Evolutionary conservation across 75 land plant species (phyloP), one percentile per base, ranked within the genome.

Genomic region (Larix kaempferi): DNA sequence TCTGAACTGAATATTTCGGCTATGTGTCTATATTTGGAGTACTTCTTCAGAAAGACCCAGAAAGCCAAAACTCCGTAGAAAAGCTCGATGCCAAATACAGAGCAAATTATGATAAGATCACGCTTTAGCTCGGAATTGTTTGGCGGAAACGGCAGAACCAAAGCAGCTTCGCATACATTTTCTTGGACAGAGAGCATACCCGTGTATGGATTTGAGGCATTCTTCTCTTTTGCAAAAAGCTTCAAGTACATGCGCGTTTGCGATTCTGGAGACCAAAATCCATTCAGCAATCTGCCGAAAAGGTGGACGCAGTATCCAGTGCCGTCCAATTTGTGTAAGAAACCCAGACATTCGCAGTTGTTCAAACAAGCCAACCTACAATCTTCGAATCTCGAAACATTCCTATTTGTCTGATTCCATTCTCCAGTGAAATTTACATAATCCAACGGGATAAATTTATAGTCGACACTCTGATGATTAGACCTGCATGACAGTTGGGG

Each of bases 181-280:
- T 82, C 72, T 6, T 80, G 39, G 65, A 73, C 7, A 1, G 29
- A 27, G 17, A 75, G 75, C 86, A 86, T 80, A 13, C 85, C 91
- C 2, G 74, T 79, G 75, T 81, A 86, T 6, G 7, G 3, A 57
- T 78, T 87, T 3, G 77, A 56, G 3, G 2, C 29, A 44, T 44
- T 7, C 6, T 44, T 44, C 49, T 44, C 8, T 44, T 44, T 6
- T 44, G 49, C 49, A 44, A 8, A 44, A 7, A 44, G 49, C 49
- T 44, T 44, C 49, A 44, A 44, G 49, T 44, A 44, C 10, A 7
- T 44, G 0, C 49, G 10, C 49, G 41, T 54, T 41, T 86, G 26
- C 1, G 80, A 83, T 0, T 60, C 79, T 21, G 90, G 86, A 3
- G 88, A 89, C 88, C 88, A 86, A 59, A 67, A 81, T 16, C 88